Conservation (phyloP, 2,329 filamentous ascomycete genomes). For the Mollisia scopiformis region DNA sequence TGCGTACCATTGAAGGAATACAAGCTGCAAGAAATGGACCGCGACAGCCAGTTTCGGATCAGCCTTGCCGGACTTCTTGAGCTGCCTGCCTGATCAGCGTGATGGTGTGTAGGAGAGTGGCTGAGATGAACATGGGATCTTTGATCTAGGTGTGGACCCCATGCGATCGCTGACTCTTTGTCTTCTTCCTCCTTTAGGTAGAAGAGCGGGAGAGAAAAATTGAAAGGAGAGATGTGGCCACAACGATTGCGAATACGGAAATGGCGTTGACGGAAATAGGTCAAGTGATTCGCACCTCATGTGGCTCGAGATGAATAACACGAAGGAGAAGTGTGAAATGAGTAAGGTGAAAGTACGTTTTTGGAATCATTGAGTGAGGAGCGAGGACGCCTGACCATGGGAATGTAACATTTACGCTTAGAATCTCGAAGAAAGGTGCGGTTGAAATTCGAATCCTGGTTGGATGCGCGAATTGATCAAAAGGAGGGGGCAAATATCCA, state of each 20-base stretch:
- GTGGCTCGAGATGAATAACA: neutral
- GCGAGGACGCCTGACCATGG: neutral
- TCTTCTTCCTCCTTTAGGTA: too few relatives aligned
- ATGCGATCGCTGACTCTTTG: neutral
- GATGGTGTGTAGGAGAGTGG: neutral
- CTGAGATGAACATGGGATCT: neutral
- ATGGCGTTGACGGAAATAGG: neutral
- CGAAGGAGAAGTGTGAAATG: neutral
- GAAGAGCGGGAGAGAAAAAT: neutral
- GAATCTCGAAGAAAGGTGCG: neutral
- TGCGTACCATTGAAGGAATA: neutral
- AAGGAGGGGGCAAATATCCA: neutral
- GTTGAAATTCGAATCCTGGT: neutral
- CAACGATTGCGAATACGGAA: neutral
- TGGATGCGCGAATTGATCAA: neutral
- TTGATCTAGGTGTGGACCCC: neutral
- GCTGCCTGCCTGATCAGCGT: neutral
- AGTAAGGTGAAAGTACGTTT: neutral
- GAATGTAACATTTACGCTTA: neutral
- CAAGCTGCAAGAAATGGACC: neutral
- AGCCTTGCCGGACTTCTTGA: neutral
- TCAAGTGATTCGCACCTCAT: neutral
- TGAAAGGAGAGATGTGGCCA: neutral
- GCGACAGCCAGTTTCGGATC: neutral
- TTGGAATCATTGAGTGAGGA: neutral